Percentiles rank a stretch among this genome's conserved stretches.
Evolutionary conservation across 177 flowering plant genomes (phyloP).

Genomic region (Vitis hybrid): DNA sequence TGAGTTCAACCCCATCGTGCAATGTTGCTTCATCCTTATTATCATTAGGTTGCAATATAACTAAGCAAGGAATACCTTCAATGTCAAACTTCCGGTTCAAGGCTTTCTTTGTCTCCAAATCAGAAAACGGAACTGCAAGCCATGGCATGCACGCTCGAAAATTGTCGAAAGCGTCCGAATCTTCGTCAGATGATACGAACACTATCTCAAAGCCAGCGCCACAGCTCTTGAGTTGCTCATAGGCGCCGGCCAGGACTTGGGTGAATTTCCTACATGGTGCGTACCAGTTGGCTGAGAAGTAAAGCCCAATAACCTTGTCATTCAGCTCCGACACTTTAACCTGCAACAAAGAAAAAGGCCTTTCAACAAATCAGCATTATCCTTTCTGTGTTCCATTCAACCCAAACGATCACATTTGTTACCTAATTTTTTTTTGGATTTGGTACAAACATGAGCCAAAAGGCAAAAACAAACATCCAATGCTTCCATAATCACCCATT

Average conservation of each 20-base stretch:
- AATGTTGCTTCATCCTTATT: constrained; percentile 20
- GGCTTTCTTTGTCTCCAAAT: constrained; percentile 55
- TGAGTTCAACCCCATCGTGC: constrained; percentile 60
- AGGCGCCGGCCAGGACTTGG: constrained; percentile 33
- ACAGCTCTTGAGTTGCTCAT: constrained; percentile 39
- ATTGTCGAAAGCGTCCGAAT: constrained; percentile 45
- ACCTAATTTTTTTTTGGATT: too few species aligned
- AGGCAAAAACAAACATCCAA: too few species aligned
- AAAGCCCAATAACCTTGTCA: constrained; percentile 68
- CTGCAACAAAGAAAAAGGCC: constrained; percentile 26
- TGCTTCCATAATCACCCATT: too few species aligned
- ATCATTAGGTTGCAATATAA: constrained; percentile 55
- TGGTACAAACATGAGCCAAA: too few species aligned
- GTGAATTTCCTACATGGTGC: constrained; percentile 56
- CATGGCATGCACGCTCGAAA: constrained; percentile 72
- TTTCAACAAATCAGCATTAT: too few species aligned
- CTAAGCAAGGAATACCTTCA: constrained; percentile 69
- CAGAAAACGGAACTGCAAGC: constrained; percentile 80
- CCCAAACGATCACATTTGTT: too few species aligned
- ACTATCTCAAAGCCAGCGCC: constrained; percentile 58
- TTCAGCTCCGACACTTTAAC: constrained; percentile 63
- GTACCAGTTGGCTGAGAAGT: constrained; percentile 86
- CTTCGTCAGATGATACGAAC: constrained; percentile 77
- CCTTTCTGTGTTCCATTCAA: too few species aligned
- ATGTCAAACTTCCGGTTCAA: constrained; percentile 50